Conservation (phyloP, 768 basidiomycete genomes). For the Suillus hirtellus region DNA sequence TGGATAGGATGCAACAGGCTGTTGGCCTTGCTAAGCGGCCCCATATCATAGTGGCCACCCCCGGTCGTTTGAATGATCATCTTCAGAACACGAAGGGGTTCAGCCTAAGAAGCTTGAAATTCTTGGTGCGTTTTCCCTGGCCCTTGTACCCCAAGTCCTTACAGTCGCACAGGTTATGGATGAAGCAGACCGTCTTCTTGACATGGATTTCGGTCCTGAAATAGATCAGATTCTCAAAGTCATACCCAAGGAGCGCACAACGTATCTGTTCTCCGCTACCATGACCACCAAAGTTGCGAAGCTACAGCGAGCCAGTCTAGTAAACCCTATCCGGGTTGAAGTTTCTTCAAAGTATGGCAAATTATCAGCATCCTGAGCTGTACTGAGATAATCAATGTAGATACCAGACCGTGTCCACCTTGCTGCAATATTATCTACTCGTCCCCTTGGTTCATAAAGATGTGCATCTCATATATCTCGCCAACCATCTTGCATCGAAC, state of each 20-base stretch:
- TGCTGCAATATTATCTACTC: slow-evolving; percentile 95
- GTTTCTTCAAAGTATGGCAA: slow-evolving; percentile 82
- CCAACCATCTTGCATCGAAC: slow-evolving; percentile 86
- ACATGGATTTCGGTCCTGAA: slow-evolving; percentile 94
- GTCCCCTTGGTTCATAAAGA: slow-evolving; percentile 93
- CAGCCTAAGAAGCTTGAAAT: slow-evolving; percentile 80
- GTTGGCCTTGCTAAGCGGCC: slow-evolving; percentile 92
- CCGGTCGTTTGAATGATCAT: slow-evolving; percentile 90
- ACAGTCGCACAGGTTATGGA: slow-evolving; percentile 77
- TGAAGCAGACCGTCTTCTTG: slow-evolving; percentile 92
- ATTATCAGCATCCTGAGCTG: background rate
- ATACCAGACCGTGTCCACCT: slow-evolving; percentile 94
- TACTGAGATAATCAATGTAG: slow-evolving; percentile 42
- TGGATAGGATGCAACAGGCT: slow-evolving; percentile 88
- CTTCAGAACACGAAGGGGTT: slow-evolving; percentile 98
- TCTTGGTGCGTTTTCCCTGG: slow-evolving; percentile 59
- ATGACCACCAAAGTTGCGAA: slow-evolving; percentile 99
- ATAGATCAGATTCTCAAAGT: slow-evolving; percentile 97
- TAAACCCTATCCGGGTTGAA: slow-evolving; percentile 91
- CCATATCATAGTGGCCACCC: slow-evolving; percentile 94
- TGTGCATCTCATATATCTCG: slow-evolving; percentile 83
- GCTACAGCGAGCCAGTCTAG: slow-evolving; percentile 89
- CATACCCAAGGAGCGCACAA: slow-evolving; percentile 91
- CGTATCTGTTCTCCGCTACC: slow-evolving; percentile 96
- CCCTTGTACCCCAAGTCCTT: slow-evolving; percentile 6